phyloP scores from a whole-genome alignment of 2,329 filamentous ascomycete genomes.

The Colletotrichum scovillei region DNA sequence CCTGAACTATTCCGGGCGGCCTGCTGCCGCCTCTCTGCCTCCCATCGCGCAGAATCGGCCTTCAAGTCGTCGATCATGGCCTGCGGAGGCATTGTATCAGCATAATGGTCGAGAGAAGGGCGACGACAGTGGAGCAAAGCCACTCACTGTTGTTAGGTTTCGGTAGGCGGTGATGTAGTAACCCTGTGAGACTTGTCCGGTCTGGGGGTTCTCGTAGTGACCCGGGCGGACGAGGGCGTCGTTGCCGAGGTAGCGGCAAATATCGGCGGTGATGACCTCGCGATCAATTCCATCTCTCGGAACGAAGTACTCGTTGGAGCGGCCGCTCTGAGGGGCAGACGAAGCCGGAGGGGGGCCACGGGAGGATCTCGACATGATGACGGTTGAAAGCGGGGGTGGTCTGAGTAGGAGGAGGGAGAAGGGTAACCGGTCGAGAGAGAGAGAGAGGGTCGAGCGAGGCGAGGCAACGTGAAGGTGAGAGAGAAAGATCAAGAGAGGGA shows the following conservation, averaged over 20 bases:
- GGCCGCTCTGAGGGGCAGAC: slow-evolving; percentile 53
- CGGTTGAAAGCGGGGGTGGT: slow-evolving; percentile 34
- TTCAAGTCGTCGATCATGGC: slow-evolving; percentile 74
- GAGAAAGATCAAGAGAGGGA: slow-evolving; percentile 37
- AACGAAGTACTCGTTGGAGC: slow-evolving; percentile 84
- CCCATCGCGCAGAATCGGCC: slow-evolving; percentile 71
- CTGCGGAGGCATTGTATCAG: slow-evolving; percentile 46
- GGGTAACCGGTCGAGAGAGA: slow-evolving; percentile 27
- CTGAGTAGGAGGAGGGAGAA: slow-evolving; percentile 31
- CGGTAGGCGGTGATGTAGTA: slow-evolving; percentile 85
- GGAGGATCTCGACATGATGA: slow-evolving; percentile 55
- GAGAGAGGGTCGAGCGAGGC: slow-evolving; percentile 29
- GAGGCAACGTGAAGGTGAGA: slow-evolving; percentile 13
- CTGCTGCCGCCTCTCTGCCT: slow-evolving; percentile 68
- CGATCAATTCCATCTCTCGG: slow-evolving; percentile 84
- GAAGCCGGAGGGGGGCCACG: slow-evolving; percentile 46
- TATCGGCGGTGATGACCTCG: slow-evolving; percentile 86
- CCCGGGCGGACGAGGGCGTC: slow-evolving; percentile 83
- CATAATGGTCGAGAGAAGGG: neutral
- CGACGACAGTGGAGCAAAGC: neutral
- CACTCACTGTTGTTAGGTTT: slow-evolving; percentile 79
- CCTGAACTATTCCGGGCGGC: slow-evolving; percentile 64
- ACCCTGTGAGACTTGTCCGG: slow-evolving; percentile 72
- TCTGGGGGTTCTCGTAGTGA: slow-evolving; percentile 73
- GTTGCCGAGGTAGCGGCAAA: slow-evolving; percentile 85